Evolutionary conservation across 1,284 basidiomycete species (phyloP).

Genomic region (Schizopora paradoxa): DNA sequence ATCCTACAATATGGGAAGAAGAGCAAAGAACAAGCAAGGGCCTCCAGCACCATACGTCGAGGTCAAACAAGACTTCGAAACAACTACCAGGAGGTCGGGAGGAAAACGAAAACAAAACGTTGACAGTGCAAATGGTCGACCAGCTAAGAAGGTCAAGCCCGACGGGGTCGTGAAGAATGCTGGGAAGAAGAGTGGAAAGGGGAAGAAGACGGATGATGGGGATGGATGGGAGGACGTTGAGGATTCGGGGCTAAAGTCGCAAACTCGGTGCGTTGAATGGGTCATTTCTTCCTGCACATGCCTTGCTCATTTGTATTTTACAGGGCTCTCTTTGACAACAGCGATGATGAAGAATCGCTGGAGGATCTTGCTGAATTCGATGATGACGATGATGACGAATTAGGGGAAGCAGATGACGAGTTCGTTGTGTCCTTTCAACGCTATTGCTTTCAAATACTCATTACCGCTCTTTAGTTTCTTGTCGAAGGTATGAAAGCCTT

Average conservation of each 20-base stretch:
- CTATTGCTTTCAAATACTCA: conserved; percentile 6
- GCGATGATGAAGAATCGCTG: conserved; percentile 44
- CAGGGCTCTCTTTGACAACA: conserved; percentile 46
- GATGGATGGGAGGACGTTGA: conserved; percentile 61
- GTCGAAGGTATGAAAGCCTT: conserved; percentile 4
- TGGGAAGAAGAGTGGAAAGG: conserved; percentile 27
- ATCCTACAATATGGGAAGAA: conserved; percentile 68
- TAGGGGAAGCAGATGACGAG: no score
- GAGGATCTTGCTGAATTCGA: conserved; percentile 47
- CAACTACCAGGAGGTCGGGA: conserved; percentile 47
- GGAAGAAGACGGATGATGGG: conserved; percentile 26
- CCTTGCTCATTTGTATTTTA: conserved; percentile 5
- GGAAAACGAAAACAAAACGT: conserved; percentile 66
- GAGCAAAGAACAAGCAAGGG: conserved; percentile 87
- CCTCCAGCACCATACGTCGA: conserved; percentile 61
- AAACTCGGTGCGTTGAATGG: conserved; percentile 38
- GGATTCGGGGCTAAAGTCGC: conserved; percentile 38
- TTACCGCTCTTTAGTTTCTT: conserved; percentile 6
- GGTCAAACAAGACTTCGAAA: conserved; percentile 26
- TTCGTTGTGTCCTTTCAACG: neutral
- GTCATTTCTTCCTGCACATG: conserved; percentile 8
- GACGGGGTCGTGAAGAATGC: conserved; percentile 18
- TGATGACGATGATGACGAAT: conserved; percentile 32
- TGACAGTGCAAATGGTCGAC: conserved; percentile 36
- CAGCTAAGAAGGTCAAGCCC: conserved; percentile 49